Base-by-base conservation (phyloP, 1,284 basidiomycete genomes). In the Leccinum holopus region DNA sequence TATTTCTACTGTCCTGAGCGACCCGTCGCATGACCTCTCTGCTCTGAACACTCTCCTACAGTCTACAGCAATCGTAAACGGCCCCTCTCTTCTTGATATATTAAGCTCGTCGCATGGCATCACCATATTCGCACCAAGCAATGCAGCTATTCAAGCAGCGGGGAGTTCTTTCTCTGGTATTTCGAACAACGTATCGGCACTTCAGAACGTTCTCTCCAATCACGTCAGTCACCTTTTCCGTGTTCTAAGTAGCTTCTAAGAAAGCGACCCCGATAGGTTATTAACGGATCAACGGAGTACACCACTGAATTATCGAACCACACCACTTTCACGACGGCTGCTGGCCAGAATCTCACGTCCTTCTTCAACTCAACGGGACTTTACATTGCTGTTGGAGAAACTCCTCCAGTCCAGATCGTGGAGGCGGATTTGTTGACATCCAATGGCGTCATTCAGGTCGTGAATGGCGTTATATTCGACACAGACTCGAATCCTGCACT, bases 401-500 rank as follows among this genome's bases (percentile, higher is more conserved):
- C 67, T 44, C 76, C 81, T 9, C 82, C 81, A 16, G 88, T 87
- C 9, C 76, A 76, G 65, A 86, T 94, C 69, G 71, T 88, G 28
- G 78, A 80, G 59, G 76, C 84, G 28, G 89, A 94, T 71, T 79
- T 92, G 8, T 78, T 93, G 66, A 75, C 85, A 30, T 72, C 80
- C 33, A 92, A 92, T 68, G 91, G 91, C 62, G 91, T 93, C 28
- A 70, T 91, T 7, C 89, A 93, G 72, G 74, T 90, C 57, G 84
- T 92, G 65, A 83, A 91, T 72, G 67, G 73, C 3, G 86, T 91
- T 11, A 79, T 92, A 55, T 63, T 86, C 56, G 84, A 89, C 74
- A 80, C 81, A 3, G 71, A 78, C 14, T 72, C 70, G 14, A 77
- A 91, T 73, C 59, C 80, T 3, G 67, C 68, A 3, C 84, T 82